Base-by-base conservation (phyloP, 352 stramenopile species). In the Globisporangium spiculum region DNA sequence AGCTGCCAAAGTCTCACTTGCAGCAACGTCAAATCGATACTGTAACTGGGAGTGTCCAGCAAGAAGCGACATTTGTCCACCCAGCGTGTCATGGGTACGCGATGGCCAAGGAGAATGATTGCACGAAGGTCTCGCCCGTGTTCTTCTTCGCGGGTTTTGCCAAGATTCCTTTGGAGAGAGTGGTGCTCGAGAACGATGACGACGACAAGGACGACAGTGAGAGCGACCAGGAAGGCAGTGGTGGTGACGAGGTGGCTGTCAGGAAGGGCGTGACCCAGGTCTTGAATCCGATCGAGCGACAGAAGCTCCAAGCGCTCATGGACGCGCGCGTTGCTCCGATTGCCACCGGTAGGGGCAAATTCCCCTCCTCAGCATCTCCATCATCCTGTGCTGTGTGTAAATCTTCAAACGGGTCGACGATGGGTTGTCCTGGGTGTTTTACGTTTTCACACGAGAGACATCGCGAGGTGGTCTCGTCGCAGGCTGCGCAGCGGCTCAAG, bases 361-460 rank as follows among this genome's bases (percentile, higher is more conserved):
- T 10, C 24, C 12, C n/a, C n/a, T 18, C 46, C 3, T 41, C 64
- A 52, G 30, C 52, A 1, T n/a, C 44, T 20, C 10, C 30, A 24
- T 44, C 66, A 48, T 34, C 57, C 1, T 81, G 83, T 26, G 66
- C 83, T 22, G 48, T 88, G 38, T 81, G 81, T 65, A 77, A 79
- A 57, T 52, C 63, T 6, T 36, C 53, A n/a, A 44, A 12, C 20
- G 20, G 20, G 2, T 8, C 38, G 1, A 78, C 76, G 18, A 44
- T 72, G 58, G 84, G 87, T 4, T 94, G 84, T 65, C 80, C 84
- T 3, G 84, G 87, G 1, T 93, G 84, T 56, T 93, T 92, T 72
- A 61, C 71, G 10, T 91, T 92, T 66, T 82, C 77, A 0, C 72
- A 66, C 24, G 69, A 75, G 12, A 76, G 66, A 16, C 88, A 81